These are phyloP conservation scores for Sanghuangporus weigelae DNA, from an alignment of 1,284 basidiomycete genomes.

Conservation along the genomic window DNA sequence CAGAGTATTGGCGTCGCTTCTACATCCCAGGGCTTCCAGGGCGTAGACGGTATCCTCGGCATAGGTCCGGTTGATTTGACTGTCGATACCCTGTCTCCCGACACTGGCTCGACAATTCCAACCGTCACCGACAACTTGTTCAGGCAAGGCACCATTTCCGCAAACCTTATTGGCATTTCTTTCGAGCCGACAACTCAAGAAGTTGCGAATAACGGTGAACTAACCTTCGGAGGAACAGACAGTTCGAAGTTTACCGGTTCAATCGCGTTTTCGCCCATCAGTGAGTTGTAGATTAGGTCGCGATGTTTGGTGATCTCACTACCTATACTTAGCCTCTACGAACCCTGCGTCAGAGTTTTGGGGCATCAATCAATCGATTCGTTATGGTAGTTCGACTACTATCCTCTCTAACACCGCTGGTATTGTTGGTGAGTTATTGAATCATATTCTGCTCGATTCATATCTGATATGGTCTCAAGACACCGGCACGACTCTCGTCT, in stretches of 20 bases:
- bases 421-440: conserved; percentile 17
- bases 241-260: conserved; percentile 20
- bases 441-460: not conserved
- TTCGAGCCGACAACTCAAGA: conserved; percentile 18
- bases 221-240: conserved; percentile 23
- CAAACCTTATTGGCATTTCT: conserved; percentile 17
- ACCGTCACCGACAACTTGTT: conserved; percentile 23
- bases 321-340: conserved; percentile 8
- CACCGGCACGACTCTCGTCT: conserved; percentile 22
- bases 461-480: conserved; percentile 5
- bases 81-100: conserved; percentile 15
- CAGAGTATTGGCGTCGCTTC: conserved; percentile 23
- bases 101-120: conserved; percentile 14
- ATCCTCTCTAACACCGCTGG: conserved; percentile 21
- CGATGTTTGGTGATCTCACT: not conserved
- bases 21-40: conserved; percentile 18
- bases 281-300: not conserved
- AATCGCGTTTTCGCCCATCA: conserved; percentile 20
- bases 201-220: conserved; percentile 17
- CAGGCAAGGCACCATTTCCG: conserved; percentile 16
- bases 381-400: conserved; percentile 16
- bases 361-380: conserved; percentile 21
- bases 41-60: conserved; percentile 23
- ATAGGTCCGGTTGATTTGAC: conserved; percentile 21
- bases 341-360: conserved; percentile 20